These are phyloP conservation scores for Lactarius tabidus DNA, from an alignment of 768 basidiomycete species.

Conservation along the genomic window DNA sequence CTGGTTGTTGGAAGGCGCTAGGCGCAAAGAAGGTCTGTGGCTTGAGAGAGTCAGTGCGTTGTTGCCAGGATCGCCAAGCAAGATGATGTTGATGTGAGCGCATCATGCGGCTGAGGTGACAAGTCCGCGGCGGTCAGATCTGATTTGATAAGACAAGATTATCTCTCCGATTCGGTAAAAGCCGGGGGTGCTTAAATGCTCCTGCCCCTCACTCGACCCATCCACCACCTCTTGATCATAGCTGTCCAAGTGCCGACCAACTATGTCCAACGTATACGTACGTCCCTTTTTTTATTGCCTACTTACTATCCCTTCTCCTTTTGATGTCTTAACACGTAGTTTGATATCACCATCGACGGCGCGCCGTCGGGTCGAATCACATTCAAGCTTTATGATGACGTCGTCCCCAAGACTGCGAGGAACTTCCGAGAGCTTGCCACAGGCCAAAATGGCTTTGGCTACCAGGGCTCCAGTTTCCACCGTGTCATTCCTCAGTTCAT, in stretches of 20 bases:
- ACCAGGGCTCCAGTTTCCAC: constrained; percentile 69
- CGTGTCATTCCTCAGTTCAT: constrained; percentile 83
- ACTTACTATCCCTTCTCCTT: neutral
- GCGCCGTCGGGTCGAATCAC: constrained; percentile 51
- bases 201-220: constrained; percentile 11
- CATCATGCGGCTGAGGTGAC: neutral
- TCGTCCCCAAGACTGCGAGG: constrained; percentile 65
- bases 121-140: neutral
- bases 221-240: constrained; percentile 22
- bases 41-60: neutral
- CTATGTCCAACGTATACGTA: constrained; percentile 41
- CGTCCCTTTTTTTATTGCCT: constrained; percentile 22
- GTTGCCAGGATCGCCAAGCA: constrained; percentile 1
- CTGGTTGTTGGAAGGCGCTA: neutral
- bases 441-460: constrained; percentile 70
- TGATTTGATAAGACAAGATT: constrained; percentile 7
- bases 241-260: constrained; percentile 19
- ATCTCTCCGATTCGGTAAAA: constrained; percentile 22
- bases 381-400: constrained; percentile 83
- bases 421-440: constrained; percentile 93
- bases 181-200: constrained; percentile 22
- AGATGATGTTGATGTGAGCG: neutral
- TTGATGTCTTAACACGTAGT: constrained; percentile 39
- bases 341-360: constrained; percentile 55
- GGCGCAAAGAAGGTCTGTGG: neutral